phyloP scores from a whole-genome alignment of 768 basidiomycete genomes.

The Amanita pseudoporphyria region DNA sequence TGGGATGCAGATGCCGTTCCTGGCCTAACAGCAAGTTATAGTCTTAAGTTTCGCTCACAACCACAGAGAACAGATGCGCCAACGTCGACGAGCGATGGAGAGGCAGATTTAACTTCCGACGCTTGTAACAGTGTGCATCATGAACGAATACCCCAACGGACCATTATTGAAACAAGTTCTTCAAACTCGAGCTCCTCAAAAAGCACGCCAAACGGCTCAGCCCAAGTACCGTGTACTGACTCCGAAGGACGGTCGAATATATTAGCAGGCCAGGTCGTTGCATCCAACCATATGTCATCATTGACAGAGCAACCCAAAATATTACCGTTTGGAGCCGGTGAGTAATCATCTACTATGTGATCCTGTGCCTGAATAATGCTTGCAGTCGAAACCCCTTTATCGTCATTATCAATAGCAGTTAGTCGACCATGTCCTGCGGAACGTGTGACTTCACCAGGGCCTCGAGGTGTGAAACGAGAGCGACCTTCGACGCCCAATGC shows the following conservation, averaged over 20 bases:
- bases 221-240: background rate
- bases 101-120: background rate
- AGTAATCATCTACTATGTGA: background rate
- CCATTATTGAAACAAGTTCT: background rate
- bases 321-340: background rate
- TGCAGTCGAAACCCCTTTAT: background rate
- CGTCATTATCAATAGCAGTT: background rate
- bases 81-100: background rate
- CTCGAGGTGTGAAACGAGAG: slow-evolving; percentile 17
- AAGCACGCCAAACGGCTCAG: too few relatives aligned
- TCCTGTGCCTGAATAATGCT: background rate
- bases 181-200: background rate
- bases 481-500: slow-evolving; percentile 11
- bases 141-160: background rate
- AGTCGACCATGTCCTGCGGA: background rate
- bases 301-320: background rate
- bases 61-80: background rate
- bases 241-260: background rate
- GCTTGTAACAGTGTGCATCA: background rate
- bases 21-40: slow-evolving; percentile 2
- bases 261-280: background rate
- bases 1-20: slow-evolving; percentile 6
- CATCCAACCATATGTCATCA: background rate
- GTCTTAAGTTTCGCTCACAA: background rate
- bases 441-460: background rate